phyloP scores from a whole-genome alignment of 352 stramenopile species.

The Pythium insidiosum region DNA sequence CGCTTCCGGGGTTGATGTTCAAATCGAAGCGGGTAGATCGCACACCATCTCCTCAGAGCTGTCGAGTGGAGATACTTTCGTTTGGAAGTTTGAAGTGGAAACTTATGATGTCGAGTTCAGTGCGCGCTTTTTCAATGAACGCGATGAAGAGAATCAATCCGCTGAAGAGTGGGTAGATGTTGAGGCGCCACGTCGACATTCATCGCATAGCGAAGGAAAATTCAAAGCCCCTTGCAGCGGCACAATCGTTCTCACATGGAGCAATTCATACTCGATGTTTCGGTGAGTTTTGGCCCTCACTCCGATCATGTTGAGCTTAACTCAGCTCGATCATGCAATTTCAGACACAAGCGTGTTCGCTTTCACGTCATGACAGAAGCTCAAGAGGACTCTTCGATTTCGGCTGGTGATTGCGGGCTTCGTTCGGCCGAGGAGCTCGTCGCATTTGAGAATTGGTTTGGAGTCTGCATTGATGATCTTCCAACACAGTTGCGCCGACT shows the following conservation, averaged over 20 bases:
- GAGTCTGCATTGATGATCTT: constrained; percentile 29
- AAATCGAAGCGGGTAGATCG: constrained; percentile 26
- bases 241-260: constrained; percentile 50
- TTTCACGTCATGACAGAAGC: constrained; percentile 22
- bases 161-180: constrained; percentile 25
- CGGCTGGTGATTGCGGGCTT: constrained; percentile 21
- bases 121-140: constrained; percentile 32
- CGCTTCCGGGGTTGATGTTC: too few species aligned
- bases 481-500: constrained; percentile 20
- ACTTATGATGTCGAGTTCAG: constrained; percentile 48
- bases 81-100: constrained; percentile 44
- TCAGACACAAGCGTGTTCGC: constrained; percentile 29
- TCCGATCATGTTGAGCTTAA: background rate
- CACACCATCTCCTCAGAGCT: constrained; percentile 48
- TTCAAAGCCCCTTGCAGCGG: constrained; percentile 24
- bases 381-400: constrained; percentile 3
- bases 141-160: constrained; percentile 3
- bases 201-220: constrained; percentile 7
- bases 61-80: constrained; percentile 24
- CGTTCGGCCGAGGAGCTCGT: constrained; percentile 30
- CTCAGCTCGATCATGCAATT: background rate
- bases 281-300: constrained; percentile 22
- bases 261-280: constrained; percentile 51
- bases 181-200: constrained; percentile 19
- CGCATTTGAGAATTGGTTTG: constrained; percentile 58